Base-by-base conservation (phyloP, 371 early-diverging fungal genomes). In the Nematocida sp. region DNA sequence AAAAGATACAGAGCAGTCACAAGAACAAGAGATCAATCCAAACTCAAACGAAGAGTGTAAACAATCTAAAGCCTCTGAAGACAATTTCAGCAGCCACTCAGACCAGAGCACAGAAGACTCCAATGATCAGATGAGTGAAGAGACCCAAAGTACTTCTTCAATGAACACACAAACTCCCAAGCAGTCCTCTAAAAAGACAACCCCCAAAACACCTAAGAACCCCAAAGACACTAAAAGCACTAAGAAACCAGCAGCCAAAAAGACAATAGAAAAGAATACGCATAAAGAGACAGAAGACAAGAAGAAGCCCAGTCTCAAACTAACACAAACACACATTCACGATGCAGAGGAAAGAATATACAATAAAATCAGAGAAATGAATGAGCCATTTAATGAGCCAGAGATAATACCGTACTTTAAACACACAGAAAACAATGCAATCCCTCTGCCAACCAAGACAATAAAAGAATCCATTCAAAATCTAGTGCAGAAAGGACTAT, bases 331-430 rank as follows among this genome's bases (percentile, higher is more conserved):
- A 52, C 15, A 11, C 23, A 19, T 13, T 13, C 19, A 13, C 53
- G 31, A 11, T 15, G 19, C 23, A 52, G 23, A 19, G 19, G 19
- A 52, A 21, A 23, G 53, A 15, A 52, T 55, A 0, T 31, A 31
- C 9, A 60, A 57, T 1, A 58, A 63, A n/a, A 32, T 65, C 9
- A 65, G 11, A 52, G 45, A 43, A 38, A 65, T 11, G 15, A 66
- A 66, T 19, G 48, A 53, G 67, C 67, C 67, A 25, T 7, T 57
- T 0, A 66, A 53, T 57, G 40, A 25, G 11, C 11, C 35, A 3
- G 67, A 66, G 45, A 23, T 66, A 35, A 58, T 7, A 4, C 19
- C 23, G 31, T 37, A 55, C 38, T 57, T 66, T 31, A 37, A 53
- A 45, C 35, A 27, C 11, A 53, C 35, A 0, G 27, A 15, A 57